A percentile compares a stretch with the other conserved stretches of the same genome.
These are phyloP conservation scores for Phlebiopsis flavidoalba DNA, from an alignment of 768 basidiomycete species.

Conservation along the genomic window DNA sequence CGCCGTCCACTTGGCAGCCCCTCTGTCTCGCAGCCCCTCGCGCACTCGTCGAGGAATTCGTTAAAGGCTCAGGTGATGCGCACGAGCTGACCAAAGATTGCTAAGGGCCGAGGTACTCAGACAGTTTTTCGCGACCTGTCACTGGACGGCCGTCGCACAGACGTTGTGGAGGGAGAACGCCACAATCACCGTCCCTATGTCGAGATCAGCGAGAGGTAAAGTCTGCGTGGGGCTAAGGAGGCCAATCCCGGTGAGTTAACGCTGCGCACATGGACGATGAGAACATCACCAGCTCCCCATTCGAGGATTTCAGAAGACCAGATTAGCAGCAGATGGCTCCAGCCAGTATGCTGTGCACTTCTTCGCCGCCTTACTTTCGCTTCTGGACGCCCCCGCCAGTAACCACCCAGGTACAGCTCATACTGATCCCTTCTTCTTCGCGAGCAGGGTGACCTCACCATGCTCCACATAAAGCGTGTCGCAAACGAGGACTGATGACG, in stretches of 20 bases:
- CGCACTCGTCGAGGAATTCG: not conserved
- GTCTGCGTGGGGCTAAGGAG: not conserved
- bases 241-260: not conserved
- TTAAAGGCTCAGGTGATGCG: not conserved
- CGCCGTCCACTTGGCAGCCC: not conserved
- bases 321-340: not conserved
- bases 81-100: not conserved
- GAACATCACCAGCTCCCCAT: not conserved
- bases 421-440: not conserved
- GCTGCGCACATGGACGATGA: not conserved
- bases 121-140: not conserved
- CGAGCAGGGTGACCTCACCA: not conserved
- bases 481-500: not conserved
- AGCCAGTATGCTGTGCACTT: not conserved
- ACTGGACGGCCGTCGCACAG: not conserved
- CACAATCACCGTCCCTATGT: not conserved
- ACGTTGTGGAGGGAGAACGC: not conserved
- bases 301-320: not conserved
- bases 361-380: conserved; percentile 3
- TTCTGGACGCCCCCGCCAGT: not conserved
- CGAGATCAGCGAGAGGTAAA: not conserved
- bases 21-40: not conserved
- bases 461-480: not conserved
- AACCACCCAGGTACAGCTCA: not conserved
- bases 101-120: not conserved